Conservation (phyloP, 768 basidiomycete species). For the Leccinellum rugosiceps region DNA sequence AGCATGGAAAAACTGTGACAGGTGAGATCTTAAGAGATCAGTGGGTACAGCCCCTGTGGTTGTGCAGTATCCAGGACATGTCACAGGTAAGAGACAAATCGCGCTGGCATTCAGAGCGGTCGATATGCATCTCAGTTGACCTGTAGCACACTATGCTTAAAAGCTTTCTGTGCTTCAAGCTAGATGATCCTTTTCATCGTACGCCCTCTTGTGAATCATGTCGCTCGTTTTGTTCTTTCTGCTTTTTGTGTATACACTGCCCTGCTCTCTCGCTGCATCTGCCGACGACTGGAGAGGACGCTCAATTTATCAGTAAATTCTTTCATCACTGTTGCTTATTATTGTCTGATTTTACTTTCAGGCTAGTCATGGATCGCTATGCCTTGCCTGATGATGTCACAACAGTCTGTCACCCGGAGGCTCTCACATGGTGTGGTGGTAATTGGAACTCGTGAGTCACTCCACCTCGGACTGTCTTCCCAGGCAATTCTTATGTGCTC, state of each 20-base stretch:
- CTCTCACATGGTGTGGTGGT: slow-evolving; percentile 17
- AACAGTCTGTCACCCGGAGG: slow-evolving; percentile 6
- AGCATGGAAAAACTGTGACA: too few relatives aligned
- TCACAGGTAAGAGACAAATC: not conserved
- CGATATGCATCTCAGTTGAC: not conserved
- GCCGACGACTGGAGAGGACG: slow-evolving; percentile 14
- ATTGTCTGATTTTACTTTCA: not conserved
- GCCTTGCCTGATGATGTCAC: not conserved
- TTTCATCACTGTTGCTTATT: not conserved
- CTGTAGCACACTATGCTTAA: not conserved
- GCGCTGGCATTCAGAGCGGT: not conserved
- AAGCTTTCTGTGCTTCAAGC: not conserved
- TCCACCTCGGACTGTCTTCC: not conserved
- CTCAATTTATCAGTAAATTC: slow-evolving; percentile 13
- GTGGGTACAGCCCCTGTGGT: not conserved
- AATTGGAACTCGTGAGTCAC: slow-evolving; percentile 12
- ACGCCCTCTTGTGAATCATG: slow-evolving; percentile 1
- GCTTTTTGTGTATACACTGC: not conserved
- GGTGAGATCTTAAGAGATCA: not conserved
- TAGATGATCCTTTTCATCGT: not conserved
- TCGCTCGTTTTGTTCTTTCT: not conserved
- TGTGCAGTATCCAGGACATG: not conserved
- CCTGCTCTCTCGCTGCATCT: slow-evolving; percentile 7
- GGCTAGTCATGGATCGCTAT: slow-evolving; percentile 13
- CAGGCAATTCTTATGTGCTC: not conserved